Evolutionary conservation across 768 basidiomycete species (phyloP).

Genomic region (Zangia roseola): DNA sequence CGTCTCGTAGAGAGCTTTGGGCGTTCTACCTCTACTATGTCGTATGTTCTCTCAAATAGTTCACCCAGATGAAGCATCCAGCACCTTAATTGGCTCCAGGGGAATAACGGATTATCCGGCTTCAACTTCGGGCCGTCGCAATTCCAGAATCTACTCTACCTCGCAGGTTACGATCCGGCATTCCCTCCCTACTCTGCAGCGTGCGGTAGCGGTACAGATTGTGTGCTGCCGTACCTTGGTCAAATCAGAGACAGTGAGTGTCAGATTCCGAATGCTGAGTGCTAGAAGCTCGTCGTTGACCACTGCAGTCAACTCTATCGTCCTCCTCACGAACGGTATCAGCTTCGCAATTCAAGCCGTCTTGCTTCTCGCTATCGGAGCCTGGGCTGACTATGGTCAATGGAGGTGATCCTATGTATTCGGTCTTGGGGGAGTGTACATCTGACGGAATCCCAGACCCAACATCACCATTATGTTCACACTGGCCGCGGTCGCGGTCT

Average conservation of each 20-base stretch:
- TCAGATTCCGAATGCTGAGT: background rate
- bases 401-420: slow-evolving; percentile 52
- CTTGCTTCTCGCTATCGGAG: slow-evolving; percentile 62
- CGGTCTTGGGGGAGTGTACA: background rate
- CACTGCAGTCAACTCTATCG: slow-evolving; percentile 66
- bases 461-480: slow-evolving; percentile 80
- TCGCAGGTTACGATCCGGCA: slow-evolving; percentile 72
- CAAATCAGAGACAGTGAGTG: slow-evolving; percentile 55
- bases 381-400: slow-evolving; percentile 80
- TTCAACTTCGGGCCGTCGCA: slow-evolving; percentile 75
- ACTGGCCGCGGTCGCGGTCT: slow-evolving; percentile 59
- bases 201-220: slow-evolving; percentile 49
- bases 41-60: slow-evolving; percentile 20
- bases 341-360: slow-evolving; percentile 76
- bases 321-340: slow-evolving; percentile 76
- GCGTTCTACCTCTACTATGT: slow-evolving; percentile 61
- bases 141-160: slow-evolving; percentile 70
- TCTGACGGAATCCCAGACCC: slow-evolving; percentile 42
- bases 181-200: slow-evolving; percentile 50
- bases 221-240: slow-evolving; percentile 68
- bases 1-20: slow-evolving; percentile 53
- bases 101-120: slow-evolving; percentile 67
- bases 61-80: no score
- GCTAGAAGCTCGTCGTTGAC: background rate
- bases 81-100: slow-evolving; percentile 31